These are phyloP conservation scores for Cicer yamashitae DNA, from an alignment of 306 rosid genomes.

Conservation along the genomic window DNA sequence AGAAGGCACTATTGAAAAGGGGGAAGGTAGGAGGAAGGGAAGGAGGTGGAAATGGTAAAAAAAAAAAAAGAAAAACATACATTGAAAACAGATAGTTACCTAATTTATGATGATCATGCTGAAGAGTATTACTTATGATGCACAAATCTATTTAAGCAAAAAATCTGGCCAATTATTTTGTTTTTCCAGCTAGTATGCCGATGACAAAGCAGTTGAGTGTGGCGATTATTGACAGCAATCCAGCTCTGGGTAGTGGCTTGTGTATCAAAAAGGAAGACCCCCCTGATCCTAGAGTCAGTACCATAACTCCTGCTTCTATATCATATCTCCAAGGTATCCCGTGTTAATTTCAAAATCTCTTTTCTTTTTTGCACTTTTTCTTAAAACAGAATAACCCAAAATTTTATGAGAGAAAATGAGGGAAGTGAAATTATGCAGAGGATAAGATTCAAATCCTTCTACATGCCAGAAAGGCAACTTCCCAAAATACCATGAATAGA, in stretches of 20 bases:
- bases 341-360: conserved; percentile 16
- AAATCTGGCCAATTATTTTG: conserved; percentile 26
- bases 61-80: not conserved
- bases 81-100: conserved; percentile 22
- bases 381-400: not conserved
- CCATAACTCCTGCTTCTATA: conserved; percentile 88
- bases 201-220: conserved; percentile 87
- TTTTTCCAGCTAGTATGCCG: conserved; percentile 80
- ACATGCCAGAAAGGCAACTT: conserved; percentile 17
- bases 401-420: conserved; percentile 17
- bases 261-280: conserved; percentile 74
- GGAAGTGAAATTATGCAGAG: conserved; percentile 8
- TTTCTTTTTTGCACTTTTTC: not conserved
- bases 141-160: conserved; percentile 9
- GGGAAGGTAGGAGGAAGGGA: not conserved
- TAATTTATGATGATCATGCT: conserved; percentile 26
- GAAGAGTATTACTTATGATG: conserved; percentile 21
- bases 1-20: too few relatives aligned
- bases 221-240: conserved; percentile 96
- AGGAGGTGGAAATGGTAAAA: not conserved
- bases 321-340: conserved; percentile 82
- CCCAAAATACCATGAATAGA: conserved; percentile 18
- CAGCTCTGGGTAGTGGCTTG: conserved; percentile 61
- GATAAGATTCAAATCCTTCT: conserved; percentile 27
- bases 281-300: conserved; percentile 96